A percentile compares a stretch with the other conserved stretches of the same genome.
phyloP scores from a whole-genome alignment of 768 basidiomycete species.

The Polyporus arcularius region DNA sequence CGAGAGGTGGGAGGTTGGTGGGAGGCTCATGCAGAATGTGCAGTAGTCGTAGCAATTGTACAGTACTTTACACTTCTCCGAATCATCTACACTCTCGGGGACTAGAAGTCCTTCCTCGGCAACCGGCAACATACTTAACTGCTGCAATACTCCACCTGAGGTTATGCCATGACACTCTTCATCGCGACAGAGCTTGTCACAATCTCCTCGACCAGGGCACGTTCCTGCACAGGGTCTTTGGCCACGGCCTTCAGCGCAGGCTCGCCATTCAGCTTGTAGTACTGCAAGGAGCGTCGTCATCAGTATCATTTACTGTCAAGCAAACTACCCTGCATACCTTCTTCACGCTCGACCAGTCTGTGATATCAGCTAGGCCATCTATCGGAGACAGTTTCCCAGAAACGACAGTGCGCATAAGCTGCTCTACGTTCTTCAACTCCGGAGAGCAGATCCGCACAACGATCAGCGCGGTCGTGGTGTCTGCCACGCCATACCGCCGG shows the following conservation, averaged over 20 bases:
- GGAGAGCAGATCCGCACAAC: constrained; percentile 66
- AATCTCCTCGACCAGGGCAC: constrained; percentile 56
- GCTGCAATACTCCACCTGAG: too few species aligned
- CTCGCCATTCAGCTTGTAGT: constrained; percentile 70
- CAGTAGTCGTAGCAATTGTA: too few species aligned
- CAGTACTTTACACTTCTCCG: too few species aligned
- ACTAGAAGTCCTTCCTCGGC: too few species aligned
- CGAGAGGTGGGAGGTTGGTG: not conserved
- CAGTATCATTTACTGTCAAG: not conserved
- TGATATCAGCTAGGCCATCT: constrained; percentile 43
- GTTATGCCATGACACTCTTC: constrained; percentile 59
- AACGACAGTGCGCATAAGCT: constrained; percentile 59
- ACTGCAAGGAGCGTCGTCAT: constrained; percentile 38
- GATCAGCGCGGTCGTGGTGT: constrained; percentile 61
- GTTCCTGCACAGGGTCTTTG: constrained; percentile 39
- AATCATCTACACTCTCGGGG: too few species aligned
- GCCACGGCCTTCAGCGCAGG: constrained; percentile 37
- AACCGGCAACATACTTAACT: too few species aligned
- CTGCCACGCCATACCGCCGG: constrained; percentile 80
- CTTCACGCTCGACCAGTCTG: constrained; percentile 73
- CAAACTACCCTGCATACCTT: constrained; percentile 50
- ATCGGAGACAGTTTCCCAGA: constrained; percentile 56
- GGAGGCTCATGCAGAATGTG: too few species aligned
- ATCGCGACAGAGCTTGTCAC: constrained; percentile 80
- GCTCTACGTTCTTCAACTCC: constrained; percentile 42